Conservation (phyloP, 176 grass and related monocot genomes). For the Typha latifolia region DNA sequence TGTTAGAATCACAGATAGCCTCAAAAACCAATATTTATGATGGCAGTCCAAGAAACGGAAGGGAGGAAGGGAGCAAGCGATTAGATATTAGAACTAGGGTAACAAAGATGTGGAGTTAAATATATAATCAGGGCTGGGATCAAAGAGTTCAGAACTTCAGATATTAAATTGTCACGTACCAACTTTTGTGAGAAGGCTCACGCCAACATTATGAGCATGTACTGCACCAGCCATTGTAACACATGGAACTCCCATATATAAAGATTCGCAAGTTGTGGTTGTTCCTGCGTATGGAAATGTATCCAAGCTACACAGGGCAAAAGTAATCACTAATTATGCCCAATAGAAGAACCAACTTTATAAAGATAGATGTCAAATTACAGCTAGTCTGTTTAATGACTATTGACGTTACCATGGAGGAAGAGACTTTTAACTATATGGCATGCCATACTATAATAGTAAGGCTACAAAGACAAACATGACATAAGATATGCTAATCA, state of each 20-base stretch:
- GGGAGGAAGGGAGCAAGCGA: too few species aligned
- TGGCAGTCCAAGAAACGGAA: too few species aligned
- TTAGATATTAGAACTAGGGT: background rate
- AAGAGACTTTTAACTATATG: too few species aligned
- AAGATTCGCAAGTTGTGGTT: slow-evolving; percentile 92
- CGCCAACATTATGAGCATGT: slow-evolving; percentile 98
- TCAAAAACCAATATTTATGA: too few species aligned
- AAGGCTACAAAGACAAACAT: too few species aligned
- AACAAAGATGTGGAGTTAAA: background rate
- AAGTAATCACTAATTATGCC: slow-evolving; percentile 4
- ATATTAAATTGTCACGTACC: slow-evolving; percentile 30
- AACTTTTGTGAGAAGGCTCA: slow-evolving; percentile 86
- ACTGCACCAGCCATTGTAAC: slow-evolving; percentile 96
- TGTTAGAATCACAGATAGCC: too few species aligned
- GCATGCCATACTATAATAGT: too few species aligned
- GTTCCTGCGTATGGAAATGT: slow-evolving; percentile 99
- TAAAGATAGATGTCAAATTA: too few species aligned
- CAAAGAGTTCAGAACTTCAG: background rate
- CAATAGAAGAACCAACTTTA: background rate
- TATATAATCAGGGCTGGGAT: background rate
- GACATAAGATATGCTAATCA: too few species aligned
- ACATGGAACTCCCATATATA: slow-evolving; percentile 99
- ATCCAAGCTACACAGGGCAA: slow-evolving; percentile 59
- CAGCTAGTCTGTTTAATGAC: too few species aligned
- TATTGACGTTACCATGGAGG: too few species aligned